Evolutionary conservation across 2,329 filamentous ascomycete species (phyloP).

Genomic region (Aspergillus fructus): DNA sequence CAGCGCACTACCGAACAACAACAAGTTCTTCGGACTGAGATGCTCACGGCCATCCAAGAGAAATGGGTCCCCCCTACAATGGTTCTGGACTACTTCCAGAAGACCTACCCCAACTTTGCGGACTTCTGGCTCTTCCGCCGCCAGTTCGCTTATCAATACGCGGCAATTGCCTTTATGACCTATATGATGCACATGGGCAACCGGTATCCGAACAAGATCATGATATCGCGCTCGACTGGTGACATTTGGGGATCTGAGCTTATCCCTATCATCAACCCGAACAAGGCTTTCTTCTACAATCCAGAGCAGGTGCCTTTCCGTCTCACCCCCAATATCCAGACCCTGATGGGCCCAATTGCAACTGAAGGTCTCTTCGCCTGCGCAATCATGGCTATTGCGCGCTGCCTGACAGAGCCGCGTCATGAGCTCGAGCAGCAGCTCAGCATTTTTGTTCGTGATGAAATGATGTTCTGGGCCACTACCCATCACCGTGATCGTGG

Average conservation of each 20-base stretch:
- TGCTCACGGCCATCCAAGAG: slow-evolving; percentile 91
- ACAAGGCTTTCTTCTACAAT: slow-evolving; percentile 89
- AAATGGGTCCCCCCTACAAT: slow-evolving; percentile 85
- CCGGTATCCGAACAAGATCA: slow-evolving; percentile 92
- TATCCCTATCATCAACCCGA: slow-evolving; percentile 81
- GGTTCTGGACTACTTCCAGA: slow-evolving; percentile 84
- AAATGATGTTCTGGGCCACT: slow-evolving; percentile 97
- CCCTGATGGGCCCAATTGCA: slow-evolving; percentile 90
- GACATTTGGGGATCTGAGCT: slow-evolving; percentile 97
- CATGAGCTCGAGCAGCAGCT: slow-evolving; percentile 90
- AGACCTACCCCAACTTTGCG: slow-evolving; percentile 80
- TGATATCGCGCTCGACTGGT: slow-evolving; percentile 81
- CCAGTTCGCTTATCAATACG: slow-evolving; percentile 94
- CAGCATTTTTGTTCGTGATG: slow-evolving; percentile 91
- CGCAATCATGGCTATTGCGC: slow-evolving; percentile 92
- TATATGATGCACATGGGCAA: slow-evolving; percentile 97
- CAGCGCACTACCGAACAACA: slow-evolving; percentile 62
- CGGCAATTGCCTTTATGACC: slow-evolving; percentile 95
- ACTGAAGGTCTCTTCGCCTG: slow-evolving; percentile 96
- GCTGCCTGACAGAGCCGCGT: slow-evolving; percentile 81
- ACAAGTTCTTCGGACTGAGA: slow-evolving; percentile 75
- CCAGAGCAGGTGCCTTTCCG: slow-evolving; percentile 96
- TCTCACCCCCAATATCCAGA: slow-evolving; percentile 92
- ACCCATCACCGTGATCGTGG: slow-evolving; percentile 72
- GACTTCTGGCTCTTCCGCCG: slow-evolving; percentile 99